A percentile compares a stretch with the other conserved stretches of the same genome.
These are phyloP conservation scores for Salix viminalis DNA, from an alignment of 345 rosid genomes.

Conservation along the genomic window DNA sequence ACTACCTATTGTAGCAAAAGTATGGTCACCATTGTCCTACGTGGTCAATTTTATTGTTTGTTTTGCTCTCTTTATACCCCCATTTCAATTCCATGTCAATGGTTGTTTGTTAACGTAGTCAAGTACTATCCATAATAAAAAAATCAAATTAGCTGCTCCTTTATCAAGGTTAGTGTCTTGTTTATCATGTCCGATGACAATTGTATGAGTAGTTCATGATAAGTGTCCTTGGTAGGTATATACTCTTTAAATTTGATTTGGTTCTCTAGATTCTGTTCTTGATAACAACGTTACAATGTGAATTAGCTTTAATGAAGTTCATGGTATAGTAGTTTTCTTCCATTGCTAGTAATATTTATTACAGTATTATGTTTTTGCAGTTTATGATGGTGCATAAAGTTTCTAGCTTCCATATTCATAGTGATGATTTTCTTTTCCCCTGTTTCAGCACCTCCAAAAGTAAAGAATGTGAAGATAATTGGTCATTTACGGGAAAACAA, in stretches of 20 bases:
- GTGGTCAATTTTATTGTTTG: no score
- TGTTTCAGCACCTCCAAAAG: conserved; percentile 90
- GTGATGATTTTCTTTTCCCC: conserved; percentile 13
- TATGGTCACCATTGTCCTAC: no score
- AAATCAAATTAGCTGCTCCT: no score
- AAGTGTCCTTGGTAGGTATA: not conserved
- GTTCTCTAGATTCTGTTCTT: not conserved
- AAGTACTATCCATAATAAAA: no score
- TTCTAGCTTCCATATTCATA: not conserved
- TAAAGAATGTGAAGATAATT: conserved; percentile 70
- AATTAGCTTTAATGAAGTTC: not conserved
- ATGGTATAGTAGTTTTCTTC: not conserved
- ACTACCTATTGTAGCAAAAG: no score
- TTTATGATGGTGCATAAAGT: conserved; percentile 2
- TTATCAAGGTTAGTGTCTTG: no score
- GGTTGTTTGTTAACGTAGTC: no score
- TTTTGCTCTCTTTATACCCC: no score
- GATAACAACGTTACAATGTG: not conserved
- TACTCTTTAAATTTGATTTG: not conserved
- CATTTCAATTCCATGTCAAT: no score
- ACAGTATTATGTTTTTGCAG: conserved; percentile 1
- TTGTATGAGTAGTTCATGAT: not conserved
- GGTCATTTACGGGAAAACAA: conserved; percentile 87
- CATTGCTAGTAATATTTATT: not conserved
- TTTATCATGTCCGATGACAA: no score